Evolutionary conservation across 2,329 filamentous ascomycete species (phyloP), one percentile per base, ranked within the genome.

Genomic region (Pyrenophora tritici-repentis): DNA sequence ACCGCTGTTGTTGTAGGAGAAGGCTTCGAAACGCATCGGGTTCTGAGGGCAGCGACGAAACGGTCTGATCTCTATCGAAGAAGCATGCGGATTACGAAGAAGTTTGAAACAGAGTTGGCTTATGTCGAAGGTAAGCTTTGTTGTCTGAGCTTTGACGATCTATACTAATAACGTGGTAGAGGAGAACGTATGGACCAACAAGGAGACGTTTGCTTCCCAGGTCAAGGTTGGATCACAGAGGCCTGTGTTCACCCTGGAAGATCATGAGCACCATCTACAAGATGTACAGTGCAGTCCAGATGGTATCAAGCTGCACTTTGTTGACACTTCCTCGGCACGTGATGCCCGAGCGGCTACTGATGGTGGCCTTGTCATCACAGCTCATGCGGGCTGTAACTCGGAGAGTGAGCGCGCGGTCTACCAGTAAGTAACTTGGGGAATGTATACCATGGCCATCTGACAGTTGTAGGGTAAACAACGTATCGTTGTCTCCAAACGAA

Each of bases 381-480:
- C 73, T 9, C 72, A 75, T 37, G 43, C 59, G 6, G 60, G 67
- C 35, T 75, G 73, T 43, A 74, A 73, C 24, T 37, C 50, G n/a
- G 70, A 73, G 10, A 72, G 72, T 6, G 69, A 72, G 50, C 66
- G 72, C 22, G 49, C 64, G 3, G 66, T 73, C 2, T 73, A 71
- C 44, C 63, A 61, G 72, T 69, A 56, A 59, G 64, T 53, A 9
- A 4, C 14, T 13, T 26, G 3, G 2, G 7, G 2, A 3, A 6
- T 4, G 5, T 33, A 3, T 7, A 8, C 13, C 6, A 16, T n/a
- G 26, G 20, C n/a, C 3, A 22, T 33, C 43, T 57, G 20, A 58
- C 13, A 16, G 24, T 22, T 9, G 2, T 31, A 68, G 68, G 42
- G 58, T 73, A 6, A 47, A 66, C 24, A 49, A 63, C 14, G 57